Conservation (phyloP, 2,329 filamentous ascomycete species). For the Pseudogymnoascus sp. region DNA sequence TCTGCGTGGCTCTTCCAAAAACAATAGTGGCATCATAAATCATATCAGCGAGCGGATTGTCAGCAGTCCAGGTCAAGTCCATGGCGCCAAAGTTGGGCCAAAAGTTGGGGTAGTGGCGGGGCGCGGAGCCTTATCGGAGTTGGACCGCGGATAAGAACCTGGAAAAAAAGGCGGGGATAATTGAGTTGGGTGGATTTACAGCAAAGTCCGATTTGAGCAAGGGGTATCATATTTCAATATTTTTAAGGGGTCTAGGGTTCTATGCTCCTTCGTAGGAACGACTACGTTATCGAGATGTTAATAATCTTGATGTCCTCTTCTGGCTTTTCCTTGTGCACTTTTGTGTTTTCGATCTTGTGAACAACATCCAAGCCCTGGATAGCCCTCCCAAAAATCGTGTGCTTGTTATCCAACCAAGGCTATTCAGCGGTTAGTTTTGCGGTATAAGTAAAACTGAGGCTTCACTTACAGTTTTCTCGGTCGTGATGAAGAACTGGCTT, state of each 20-base stretch:
- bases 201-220: not conserved
- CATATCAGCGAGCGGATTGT: not conserved
- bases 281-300: slow-evolving; percentile 53
- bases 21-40: slow-evolving; percentile 4
- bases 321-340: slow-evolving; percentile 83
- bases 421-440: slow-evolving; percentile 29
- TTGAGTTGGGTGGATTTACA: not conserved
- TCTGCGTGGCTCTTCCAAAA: not conserved
- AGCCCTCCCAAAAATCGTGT: slow-evolving; percentile 90
- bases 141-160: not conserved
- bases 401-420: slow-evolving; percentile 91
- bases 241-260: not conserved
- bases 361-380: slow-evolving; percentile 89
- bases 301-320: slow-evolving; percentile 97
- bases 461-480: slow-evolving; percentile 74
- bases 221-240: slow-evolving; percentile 7
- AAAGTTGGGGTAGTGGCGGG: not conserved
- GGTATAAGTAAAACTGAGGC: not conserved
- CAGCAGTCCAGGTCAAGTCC: not conserved
- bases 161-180: not conserved
- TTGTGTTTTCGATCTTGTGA: slow-evolving; percentile 87
- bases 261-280: not conserved
- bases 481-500: slow-evolving; percentile 97
- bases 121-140: not conserved
- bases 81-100: not conserved